Evolutionary conservation across 2,329 filamentous ascomycete genomes (phyloP), one percentile per base, ranked within the genome.

Genomic region (Teratosphaeria gauchensis): DNA sequence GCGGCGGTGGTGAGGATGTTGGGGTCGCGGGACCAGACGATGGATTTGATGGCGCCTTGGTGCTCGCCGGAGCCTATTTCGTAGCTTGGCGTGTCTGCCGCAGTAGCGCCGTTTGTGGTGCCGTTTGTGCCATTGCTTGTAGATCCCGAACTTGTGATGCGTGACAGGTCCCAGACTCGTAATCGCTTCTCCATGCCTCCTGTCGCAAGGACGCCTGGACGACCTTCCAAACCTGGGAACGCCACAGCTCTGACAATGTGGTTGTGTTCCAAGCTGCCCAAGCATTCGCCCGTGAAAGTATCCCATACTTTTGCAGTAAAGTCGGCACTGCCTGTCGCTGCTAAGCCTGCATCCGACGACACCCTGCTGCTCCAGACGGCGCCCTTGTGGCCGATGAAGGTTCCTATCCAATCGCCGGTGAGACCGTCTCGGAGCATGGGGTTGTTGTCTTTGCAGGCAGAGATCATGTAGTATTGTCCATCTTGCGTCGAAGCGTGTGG

Each of bases 381-480:
- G 63, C 94, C 94, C 77, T 99, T 97, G 79, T 99, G 94, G 48
- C 94, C 94, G 68, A 99, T 87, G 72, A 97, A 97, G 42, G 94
- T 97, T 54, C 94, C 94, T 67, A 97, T 97, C 89, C 92, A 96
- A 74, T 96, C 92, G 60, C 94, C 94, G 54, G 92, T 99, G 62
- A 95, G 83, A 63, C 94, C 94, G 77, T 97, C 90, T 65, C 94
- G 89, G 67, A 99, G 87, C 92, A 97, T 97, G 55, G 94, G 94
- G 73, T 97, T 97, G 71, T 92, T 92, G 79, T 99, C 94, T 92
- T 73, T 58, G 60, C 60, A 67, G 65, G 92, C 91, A 30, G 92
- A 96, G 64, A 96, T 92, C 70, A 96, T 81, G 73, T 94, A 96
- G 76, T 94, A 96, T 59, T 71, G 69, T 12, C 33, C 54, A 16